Conservation (phyloP, 495 filamentous ascomycete genomes). For the Letharia lupina region DNA sequence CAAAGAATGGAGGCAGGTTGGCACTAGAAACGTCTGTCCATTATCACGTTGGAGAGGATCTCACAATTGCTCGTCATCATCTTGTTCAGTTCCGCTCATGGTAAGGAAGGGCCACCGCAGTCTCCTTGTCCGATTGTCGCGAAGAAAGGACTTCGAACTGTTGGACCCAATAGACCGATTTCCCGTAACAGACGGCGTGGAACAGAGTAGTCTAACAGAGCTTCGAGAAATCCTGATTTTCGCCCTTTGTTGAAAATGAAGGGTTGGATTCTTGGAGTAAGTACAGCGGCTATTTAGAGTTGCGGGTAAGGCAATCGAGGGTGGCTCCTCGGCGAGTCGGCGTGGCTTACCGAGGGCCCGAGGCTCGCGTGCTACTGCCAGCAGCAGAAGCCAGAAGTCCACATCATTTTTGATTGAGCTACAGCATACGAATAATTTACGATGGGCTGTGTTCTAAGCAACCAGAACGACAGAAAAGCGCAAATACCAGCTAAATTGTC, state of each 20-base stretch:
- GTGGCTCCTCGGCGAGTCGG: no score
- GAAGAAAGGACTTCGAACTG: no score
- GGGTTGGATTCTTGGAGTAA: background rate
- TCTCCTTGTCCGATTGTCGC: background rate
- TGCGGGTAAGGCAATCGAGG: slow-evolving; percentile 4
- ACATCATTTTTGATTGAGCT: background rate
- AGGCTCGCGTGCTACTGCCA: background rate
- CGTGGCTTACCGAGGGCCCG: background rate
- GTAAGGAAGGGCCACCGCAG: background rate
- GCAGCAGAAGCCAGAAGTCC: background rate
- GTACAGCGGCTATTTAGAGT: slow-evolving; percentile 7
- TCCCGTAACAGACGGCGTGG: background rate
- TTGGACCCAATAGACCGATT: background rate
- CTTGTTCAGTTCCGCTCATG: background rate
- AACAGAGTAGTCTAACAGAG: no score
- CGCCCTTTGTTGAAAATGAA: background rate
- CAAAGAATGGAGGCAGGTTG: background rate
- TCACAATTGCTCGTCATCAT: slow-evolving; percentile 19
- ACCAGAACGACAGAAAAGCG: background rate
- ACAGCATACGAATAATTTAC: background rate
- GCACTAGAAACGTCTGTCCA: background rate
- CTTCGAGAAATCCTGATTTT: background rate
- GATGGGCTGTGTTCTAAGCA: background rate
- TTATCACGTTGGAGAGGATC: background rate
- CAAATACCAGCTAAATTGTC: background rate